Conservation (phyloP, 2,329 filamentous ascomycete species). For the Corinectria fuckeliana region DNA sequence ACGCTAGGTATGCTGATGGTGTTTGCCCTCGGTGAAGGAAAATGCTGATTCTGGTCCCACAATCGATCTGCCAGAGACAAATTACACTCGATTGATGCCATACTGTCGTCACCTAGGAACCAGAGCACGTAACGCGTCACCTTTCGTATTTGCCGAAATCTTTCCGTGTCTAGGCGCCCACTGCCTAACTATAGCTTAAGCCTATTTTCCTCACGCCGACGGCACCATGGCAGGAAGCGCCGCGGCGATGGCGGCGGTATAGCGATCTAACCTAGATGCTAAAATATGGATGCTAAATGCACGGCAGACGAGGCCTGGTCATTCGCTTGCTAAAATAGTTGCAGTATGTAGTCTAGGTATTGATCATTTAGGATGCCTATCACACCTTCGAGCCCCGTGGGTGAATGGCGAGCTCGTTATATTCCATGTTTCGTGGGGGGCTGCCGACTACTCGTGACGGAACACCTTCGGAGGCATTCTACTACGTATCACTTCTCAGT, state of each 20-base stretch:
- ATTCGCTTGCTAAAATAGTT: neutral
- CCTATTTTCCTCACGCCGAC: neutral
- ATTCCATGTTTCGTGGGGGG: slow-evolving; percentile 12
- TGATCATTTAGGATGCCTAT: slow-evolving; percentile 1
- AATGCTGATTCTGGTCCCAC: neutral
- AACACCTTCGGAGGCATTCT: neutral
- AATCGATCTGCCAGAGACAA: slow-evolving; percentile 1
- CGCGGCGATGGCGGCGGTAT: slow-evolving; percentile 3
- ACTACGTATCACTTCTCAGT: neutral
- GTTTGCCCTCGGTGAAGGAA: neutral
- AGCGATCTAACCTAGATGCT: slow-evolving; percentile 15
- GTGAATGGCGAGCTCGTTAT: neutral
- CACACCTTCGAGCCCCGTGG: neutral
- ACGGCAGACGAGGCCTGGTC: neutral
- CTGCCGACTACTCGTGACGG: neutral
- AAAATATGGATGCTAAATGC: no score
- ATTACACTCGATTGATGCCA: neutral
- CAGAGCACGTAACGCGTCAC: neutral
- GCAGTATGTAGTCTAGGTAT: neutral
- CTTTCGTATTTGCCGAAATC: neutral
- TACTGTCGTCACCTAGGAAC: neutral
- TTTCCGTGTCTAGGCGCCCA: slow-evolving; percentile 9
- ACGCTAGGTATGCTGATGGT: neutral
- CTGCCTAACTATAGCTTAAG: neutral
- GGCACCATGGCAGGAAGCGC: neutral